phyloP scores from a whole-genome alignment of 805 yeast genomes.

The Starmerella bombicola region DNA sequence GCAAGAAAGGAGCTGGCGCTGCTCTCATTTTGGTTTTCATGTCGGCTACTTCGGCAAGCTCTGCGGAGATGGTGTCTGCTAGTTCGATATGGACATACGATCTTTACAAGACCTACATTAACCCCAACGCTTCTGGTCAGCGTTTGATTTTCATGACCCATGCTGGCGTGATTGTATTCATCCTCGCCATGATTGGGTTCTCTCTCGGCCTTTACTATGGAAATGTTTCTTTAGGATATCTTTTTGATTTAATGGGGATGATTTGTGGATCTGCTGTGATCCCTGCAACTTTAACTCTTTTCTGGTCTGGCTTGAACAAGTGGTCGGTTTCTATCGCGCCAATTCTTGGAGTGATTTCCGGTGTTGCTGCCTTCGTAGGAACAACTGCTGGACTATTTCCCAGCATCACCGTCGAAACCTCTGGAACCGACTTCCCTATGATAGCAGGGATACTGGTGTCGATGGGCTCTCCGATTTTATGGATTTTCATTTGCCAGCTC shows the following conservation, averaged over 20 bases:
- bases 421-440: slow-evolving; percentile 72
- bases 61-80: slow-evolving; percentile 75
- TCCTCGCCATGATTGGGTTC: slow-evolving; percentile 58
- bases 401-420: slow-evolving; percentile 39
- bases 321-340: slow-evolving; percentile 9
- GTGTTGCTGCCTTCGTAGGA: slow-evolving; percentile 20
- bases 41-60: slow-evolving; percentile 81
- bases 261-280: slow-evolving; percentile 36
- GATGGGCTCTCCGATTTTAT: slow-evolving; percentile 55
- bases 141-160: slow-evolving; percentile 54
- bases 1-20: slow-evolving; percentile 76
- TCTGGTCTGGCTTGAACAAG: slow-evolving; percentile 32
- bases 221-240: slow-evolving; percentile 70
- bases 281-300: slow-evolving; percentile 44
- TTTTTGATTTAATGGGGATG: slow-evolving; percentile 74
- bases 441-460: slow-evolving; percentile 78
- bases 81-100: slow-evolving; percentile 72
- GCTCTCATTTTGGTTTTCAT: slow-evolving; percentile 60
- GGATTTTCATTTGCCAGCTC: slow-evolving; percentile 53
- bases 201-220: slow-evolving; percentile 69
- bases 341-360: slow-evolving; percentile 9
- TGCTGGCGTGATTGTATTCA: slow-evolving; percentile 43
- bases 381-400: slow-evolving; percentile 16
- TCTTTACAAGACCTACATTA: slow-evolving; percentile 60
- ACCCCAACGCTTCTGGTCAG: slow-evolving; percentile 63